Base-by-base conservation (phyloP, 176 grass and related monocot species). In the Pontederia crassipes region DNA sequence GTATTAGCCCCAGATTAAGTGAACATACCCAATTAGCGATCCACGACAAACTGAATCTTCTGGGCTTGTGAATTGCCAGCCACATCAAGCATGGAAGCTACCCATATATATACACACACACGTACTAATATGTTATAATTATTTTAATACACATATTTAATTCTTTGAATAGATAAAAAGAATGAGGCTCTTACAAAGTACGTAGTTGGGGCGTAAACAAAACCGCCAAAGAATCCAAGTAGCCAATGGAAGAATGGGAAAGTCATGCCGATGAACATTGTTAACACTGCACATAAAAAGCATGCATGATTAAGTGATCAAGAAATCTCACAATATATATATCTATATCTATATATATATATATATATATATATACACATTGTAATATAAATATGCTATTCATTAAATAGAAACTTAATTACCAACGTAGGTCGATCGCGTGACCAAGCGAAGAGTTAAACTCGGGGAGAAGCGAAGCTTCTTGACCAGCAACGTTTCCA, bases 51-150 rank as follows among this genome's bases (percentile, higher is more conserved):
- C 90, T 79, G 68, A 71, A 89, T 66, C 70, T 72, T 68, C 9
- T 95, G 2, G 89, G 89, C 63, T 89, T 95, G 82, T 83, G 86
- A 67, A 95, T 86, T 32, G 71, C 72, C 9, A 95, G 79, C 90
- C 90, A 95, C 80, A 95, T 89, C 55, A 89, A 57, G 64, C 90
- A 95, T 4, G 91, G 90, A 53, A 95, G 86, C 90, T 95, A 72
- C 66, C 46, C 20, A 27, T 13, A 29, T 12, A 26, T 64, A 24
- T n/a, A 53, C n/a, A n/a, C 1, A 24, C 20, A 24, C 20, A 24
- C 20, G 1, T 2, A 6, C 57, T 61, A 27, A 11, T 1, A 12
- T 61, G 2, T 8, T 15, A 28, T 12, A 11, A 11, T 29, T 40
- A 15, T 13, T 8, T 12, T 58, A 17, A 14, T 40, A 13, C 2